Percentiles rank a stretch among this genome's conserved stretches.
These are phyloP conservation scores for Trametes maxima DNA, from an alignment of 768 basidiomycete species.

Conservation along the genomic window DNA sequence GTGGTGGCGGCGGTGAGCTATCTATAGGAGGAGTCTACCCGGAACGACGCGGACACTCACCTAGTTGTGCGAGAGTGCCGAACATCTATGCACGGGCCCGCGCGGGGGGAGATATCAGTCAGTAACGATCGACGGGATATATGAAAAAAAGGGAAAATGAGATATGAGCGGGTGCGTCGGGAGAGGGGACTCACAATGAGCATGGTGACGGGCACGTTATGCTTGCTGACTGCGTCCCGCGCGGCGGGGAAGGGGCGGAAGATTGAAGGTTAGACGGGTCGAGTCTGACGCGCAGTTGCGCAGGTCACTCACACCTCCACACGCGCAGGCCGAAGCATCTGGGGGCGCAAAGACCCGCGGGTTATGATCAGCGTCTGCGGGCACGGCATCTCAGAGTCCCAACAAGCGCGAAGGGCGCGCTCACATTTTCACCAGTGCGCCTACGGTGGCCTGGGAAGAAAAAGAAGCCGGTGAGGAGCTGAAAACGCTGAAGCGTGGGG, in stretches of 20 bases:
- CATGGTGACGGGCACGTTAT: conserved; percentile 49
- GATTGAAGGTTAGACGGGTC: conserved; percentile 11
- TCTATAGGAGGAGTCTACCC: not conserved
- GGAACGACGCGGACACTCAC: conserved; percentile 28
- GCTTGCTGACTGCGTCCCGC: conserved; percentile 51
- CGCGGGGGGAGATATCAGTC: no score
- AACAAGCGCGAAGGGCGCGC: no score
- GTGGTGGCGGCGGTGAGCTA: not conserved
- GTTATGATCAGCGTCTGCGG: not conserved
- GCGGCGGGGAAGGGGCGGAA: no score
- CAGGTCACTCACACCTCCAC: conserved; percentile 53
- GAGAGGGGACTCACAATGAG: conserved; percentile 42
- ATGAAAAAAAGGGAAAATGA: not conserved
- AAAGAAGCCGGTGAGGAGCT: conserved; percentile 7
- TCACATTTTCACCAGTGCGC: conserved; percentile 56
- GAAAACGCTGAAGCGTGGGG: not conserved
- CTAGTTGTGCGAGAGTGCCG: conserved; percentile 52
- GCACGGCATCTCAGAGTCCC: no score
- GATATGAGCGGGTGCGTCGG: not conserved
- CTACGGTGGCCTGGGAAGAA: conserved; percentile 48
- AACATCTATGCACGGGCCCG: conserved; percentile 38
- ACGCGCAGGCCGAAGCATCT: conserved; percentile 61
- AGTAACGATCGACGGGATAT: no score
- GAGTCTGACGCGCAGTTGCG: not conserved
- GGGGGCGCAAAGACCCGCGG: no score